Evolutionary conservation across 2,329 filamentous ascomycete genomes (phyloP), one percentile per base, ranked within the genome.

Genomic region (Phialophora expanda): DNA sequence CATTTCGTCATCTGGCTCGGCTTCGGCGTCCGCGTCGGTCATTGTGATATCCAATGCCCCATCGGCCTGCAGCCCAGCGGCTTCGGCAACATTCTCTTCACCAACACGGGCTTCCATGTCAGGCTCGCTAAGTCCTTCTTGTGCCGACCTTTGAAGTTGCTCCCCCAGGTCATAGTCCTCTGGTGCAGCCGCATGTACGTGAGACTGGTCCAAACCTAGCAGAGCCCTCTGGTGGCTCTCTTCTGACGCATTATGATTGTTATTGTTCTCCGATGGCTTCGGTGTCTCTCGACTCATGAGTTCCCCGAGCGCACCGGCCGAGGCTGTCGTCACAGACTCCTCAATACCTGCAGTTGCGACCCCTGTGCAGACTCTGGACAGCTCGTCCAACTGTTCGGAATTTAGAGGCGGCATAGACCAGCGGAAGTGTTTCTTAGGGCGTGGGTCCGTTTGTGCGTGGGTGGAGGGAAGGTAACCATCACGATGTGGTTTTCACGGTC

Each of bases 141-240:
- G 59, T 9, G 69, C 67, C 14, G 67, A 69, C 41, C 67, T 59
- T 58, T 71, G 67, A 56, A 69, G 54, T 54, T 71, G 69, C 50
- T 67, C 67, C 9, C 64, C 66, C 44, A 70, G 60, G 9, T 61
- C 66, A 46, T 59, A 68, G 24, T 70, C 68, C 14, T 69, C 68
- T 26, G 63, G 53, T 32, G 64, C 61, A 7, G 62, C 51, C 14
- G 38, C 53, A 53, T 67, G 48, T 44, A 61, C n/a, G 28, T 26
- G 26, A 41, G 41, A 26, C n/a, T 38, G 38, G 2, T 64, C 61
- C 38, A 32, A 8, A 3, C 22, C 51, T 32, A 28, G 17, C 58
- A 38, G 30, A 17, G 14, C 48, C 24, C 51, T 56, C n/a, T n/a
- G n/a, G 34, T 17, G 14, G 14, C 48, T 46, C 32, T 56, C 32